Base-by-base conservation (phyloP, 441 rosid species). In the Eruca vesicaria region DNA sequence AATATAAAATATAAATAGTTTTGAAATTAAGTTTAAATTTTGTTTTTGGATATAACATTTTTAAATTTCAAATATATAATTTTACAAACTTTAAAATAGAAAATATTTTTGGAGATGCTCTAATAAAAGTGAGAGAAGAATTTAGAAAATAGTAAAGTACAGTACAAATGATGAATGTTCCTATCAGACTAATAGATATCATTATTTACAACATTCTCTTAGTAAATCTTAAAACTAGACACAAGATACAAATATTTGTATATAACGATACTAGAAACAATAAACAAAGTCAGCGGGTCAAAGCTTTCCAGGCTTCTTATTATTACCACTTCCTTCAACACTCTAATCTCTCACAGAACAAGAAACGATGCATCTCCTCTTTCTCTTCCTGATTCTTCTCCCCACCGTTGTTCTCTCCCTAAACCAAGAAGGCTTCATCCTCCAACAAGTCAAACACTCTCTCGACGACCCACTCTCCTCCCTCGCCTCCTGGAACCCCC, bases 361-460 rank as follows among this genome's bases (percentile, higher is more conserved):
- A 28, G 31, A 29, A 59, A 29, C 3, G 4, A 59, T 80, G 65
- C 16, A 76, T 63, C 50, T 77, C 29, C 71, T 69, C 29, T 35
- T 79, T 62, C 35, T 79, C 62, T 63, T 67, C 65, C 18, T 82
- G 57, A 8, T 16, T 3, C 36, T 84, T 35, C 33, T 70, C 19
- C 71, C 67, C 70, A 71, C 48, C 2, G 66, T 33, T 76, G 66
- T 33, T 76, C 68, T 78, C 31, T 81, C 90, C 11, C 84, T 92
- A 0, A 93, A 85, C 90, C 96, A 90, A 21, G 97, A 95, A 76
- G 98, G 93, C 3, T 87, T 86, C 16, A 85, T 78, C 76, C 93
- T 96, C 26, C 87, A 83, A 45, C 83, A 82, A 68, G 78, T 82
- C 11, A 93, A 74, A 71, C 82, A 32, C 81, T 72, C 89, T 18